Evolutionary conservation across 345 rosid species (phyloP), one percentile per base, ranked within the genome.

Genomic region (Clarkia xantiana): DNA sequence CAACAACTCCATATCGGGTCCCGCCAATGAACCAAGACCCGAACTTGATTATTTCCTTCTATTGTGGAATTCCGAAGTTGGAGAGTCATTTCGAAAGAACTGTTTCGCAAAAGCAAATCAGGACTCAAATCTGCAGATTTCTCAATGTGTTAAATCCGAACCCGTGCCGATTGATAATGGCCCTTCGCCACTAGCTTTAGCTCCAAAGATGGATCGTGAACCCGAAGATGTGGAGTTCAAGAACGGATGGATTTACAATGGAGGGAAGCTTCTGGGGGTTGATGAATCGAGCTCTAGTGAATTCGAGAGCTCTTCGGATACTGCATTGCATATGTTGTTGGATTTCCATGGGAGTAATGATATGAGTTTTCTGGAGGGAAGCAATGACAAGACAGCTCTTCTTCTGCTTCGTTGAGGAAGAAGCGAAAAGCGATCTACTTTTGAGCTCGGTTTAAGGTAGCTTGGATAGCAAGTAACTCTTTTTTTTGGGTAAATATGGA

Each of bases 331-430:
- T 49, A 71, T 86, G 45, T 73, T 91, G 60, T 57, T 86, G 71
- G 98, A 91, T 48, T 86, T 79, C 47, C 96, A 94, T 1, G 82
- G 86, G 43, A 76, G 78, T 77, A 77, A 91, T 53, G 93, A 91
- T 53, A 91, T 86, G 93, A 86, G 89, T 51, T 86, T 91, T 38
- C 29, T 60, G 48, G 64, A 52, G 39, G 44, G 47, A 42, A 55
- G 20, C 47, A n/a, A 22, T 0, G 52, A 17, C 22, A 7, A 45
- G 57, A 72, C 70, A 54, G 55, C 42, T 23, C 25, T 70, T 1
- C 52, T 25, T 25, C 52, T 48, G 16, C 52, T 17, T 22, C 14
- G 18, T 48, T 48, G 52, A 47, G 14, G n/a, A n/a, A 20, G 50
- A 10, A 29, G 1, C 8, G 6, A 1, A 29, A 29, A 29, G n/a